Percentiles rank a stretch among this genome's conserved stretches.
Evolutionary conservation across 805 yeast species (phyloP).

Genomic region (Spathaspora boniae): DNA sequence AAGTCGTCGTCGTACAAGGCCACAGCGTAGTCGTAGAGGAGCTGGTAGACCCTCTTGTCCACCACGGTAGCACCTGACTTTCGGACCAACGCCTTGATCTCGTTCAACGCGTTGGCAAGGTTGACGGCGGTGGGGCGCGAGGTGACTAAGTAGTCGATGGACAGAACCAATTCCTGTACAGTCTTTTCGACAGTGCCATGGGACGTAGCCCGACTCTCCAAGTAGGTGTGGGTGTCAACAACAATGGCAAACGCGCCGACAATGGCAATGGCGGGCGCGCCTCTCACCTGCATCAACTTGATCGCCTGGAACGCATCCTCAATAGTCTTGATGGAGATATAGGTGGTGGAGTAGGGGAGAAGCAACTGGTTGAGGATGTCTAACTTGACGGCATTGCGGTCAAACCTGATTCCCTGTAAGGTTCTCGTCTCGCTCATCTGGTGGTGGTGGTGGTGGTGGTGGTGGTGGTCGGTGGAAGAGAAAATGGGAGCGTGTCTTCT

Average conservation of each 20-base stretch:
- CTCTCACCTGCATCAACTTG: conserved; percentile 89
- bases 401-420: conserved; percentile 65
- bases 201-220: conserved; percentile 12
- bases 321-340: conserved; percentile 57
- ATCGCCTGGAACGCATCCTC: conserved; percentile 83
- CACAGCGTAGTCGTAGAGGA: conserved; percentile 45
- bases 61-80: conserved; percentile 27
- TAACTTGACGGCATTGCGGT: conserved; percentile 43
- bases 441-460: conserved; percentile 3
- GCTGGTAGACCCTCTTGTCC: conserved; percentile 20
- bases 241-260: conserved; percentile 85
- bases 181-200: conserved; percentile 19
- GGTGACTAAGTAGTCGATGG: conserved; percentile 63
- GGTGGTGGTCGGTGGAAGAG: not conserved
- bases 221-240: conserved; percentile 51
- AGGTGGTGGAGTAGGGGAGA: conserved; percentile 76
- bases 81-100: conserved; percentile 37
- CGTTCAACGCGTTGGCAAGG: conserved; percentile 67
- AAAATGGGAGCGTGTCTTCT: no score
- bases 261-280: conserved; percentile 98
- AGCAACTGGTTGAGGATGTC: conserved; percentile 75
- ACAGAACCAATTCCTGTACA: conserved; percentile 30
- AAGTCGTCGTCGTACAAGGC: conserved; percentile 71
- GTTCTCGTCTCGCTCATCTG: conserved; percentile 16
- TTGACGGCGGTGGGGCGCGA: conserved; percentile 97